phyloP scores from a whole-genome alignment of 1,284 basidiomycete genomes.

The Malassezia globosa region DNA sequence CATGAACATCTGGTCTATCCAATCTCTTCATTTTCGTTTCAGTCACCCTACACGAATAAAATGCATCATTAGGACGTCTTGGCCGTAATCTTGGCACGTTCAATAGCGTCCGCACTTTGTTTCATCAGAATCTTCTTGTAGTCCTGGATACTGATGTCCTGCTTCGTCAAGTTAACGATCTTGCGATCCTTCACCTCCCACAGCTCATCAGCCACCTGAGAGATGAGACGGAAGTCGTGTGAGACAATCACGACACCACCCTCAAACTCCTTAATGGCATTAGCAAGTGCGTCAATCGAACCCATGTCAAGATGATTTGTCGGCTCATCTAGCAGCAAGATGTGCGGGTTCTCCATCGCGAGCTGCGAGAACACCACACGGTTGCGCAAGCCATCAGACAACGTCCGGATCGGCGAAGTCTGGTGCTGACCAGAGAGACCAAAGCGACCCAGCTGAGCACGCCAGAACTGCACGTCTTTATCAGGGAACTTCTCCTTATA shows the following conservation, averaged over 20 bases:
- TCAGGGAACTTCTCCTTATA: slow-evolving; percentile 81
- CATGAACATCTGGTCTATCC: background rate
- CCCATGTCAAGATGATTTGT: slow-evolving; percentile 85
- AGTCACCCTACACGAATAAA: background rate
- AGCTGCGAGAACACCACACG: slow-evolving; percentile 84
- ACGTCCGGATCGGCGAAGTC: slow-evolving; percentile 76
- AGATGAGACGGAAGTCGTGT: slow-evolving; percentile 42
- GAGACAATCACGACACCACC: slow-evolving; percentile 66
- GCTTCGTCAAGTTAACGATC: slow-evolving; percentile 79
- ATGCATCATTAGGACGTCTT: slow-evolving; percentile 17
- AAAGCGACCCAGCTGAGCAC: slow-evolving; percentile 85
- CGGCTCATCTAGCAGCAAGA: slow-evolving; percentile 53
- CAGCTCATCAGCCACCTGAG: slow-evolving; percentile 61
- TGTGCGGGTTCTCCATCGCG: slow-evolving; percentile 49
- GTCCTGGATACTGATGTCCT: slow-evolving; percentile 52
- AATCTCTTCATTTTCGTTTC: no score
- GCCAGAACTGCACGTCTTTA: slow-evolving; percentile 86
- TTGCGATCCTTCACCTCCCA: slow-evolving; percentile 96
- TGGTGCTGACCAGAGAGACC: slow-evolving; percentile 89
- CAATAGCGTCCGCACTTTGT: slow-evolving; percentile 37
- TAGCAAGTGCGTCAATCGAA: slow-evolving; percentile 86
- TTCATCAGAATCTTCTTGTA: slow-evolving; percentile 46
- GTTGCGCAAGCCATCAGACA: slow-evolving; percentile 87
- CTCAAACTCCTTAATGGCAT: slow-evolving; percentile 89
- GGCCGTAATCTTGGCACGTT: slow-evolving; percentile 40